Percentiles rank a stretch among this genome's conserved stretches.
These are phyloP conservation scores for Whalleya microplaca DNA, from an alignment of 2,329 filamentous ascomycete species.

Conservation along the genomic window DNA sequence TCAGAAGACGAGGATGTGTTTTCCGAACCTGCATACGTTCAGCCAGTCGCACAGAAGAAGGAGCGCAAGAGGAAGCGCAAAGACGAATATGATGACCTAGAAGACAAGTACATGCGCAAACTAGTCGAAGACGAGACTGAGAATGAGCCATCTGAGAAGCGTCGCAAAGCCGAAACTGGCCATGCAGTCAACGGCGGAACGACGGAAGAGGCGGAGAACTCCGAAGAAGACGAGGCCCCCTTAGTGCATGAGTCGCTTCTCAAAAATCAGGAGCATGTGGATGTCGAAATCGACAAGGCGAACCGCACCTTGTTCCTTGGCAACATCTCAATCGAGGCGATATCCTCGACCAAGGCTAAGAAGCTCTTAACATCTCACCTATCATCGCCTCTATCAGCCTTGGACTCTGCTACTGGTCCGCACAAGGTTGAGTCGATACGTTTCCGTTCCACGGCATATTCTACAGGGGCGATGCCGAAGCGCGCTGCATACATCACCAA, in stretches of 20 bases:
- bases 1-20: slow-evolving; percentile 47
- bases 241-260: slow-evolving; percentile 60
- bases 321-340: slow-evolving; percentile 83
- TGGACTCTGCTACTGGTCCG: slow-evolving; percentile 50
- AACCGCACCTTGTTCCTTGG: slow-evolving; percentile 88
- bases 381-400: slow-evolving; percentile 68
- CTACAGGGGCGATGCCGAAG: slow-evolving; percentile 77
- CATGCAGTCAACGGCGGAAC: slow-evolving; percentile 21
- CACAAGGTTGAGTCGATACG: slow-evolving; percentile 88
- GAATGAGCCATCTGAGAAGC: slow-evolving; percentile 58
- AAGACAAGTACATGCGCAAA: slow-evolving; percentile 70
- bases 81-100: slow-evolving; percentile 70
- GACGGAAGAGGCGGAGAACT: slow-evolving; percentile 34
- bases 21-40: slow-evolving; percentile 42
- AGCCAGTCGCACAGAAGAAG: slow-evolving; percentile 47
- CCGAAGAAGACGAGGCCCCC: slow-evolving; percentile 46
- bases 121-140: slow-evolving; percentile 62
- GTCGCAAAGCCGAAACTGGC: slow-evolving; percentile 51
- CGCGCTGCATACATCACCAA: slow-evolving; percentile 93
- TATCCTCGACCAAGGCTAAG: slow-evolving; percentile 80
- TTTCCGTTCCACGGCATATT: slow-evolving; percentile 91
- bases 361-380: slow-evolving; percentile 79
- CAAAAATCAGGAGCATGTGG: slow-evolving; percentile 51
- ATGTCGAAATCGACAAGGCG: slow-evolving; percentile 77
- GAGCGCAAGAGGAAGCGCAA: slow-evolving; percentile 69